Evolutionary conservation across 2,329 filamentous ascomycete genomes (phyloP), one percentile per base, ranked within the genome.

Genomic region (Diaporthe longicolla): DNA sequence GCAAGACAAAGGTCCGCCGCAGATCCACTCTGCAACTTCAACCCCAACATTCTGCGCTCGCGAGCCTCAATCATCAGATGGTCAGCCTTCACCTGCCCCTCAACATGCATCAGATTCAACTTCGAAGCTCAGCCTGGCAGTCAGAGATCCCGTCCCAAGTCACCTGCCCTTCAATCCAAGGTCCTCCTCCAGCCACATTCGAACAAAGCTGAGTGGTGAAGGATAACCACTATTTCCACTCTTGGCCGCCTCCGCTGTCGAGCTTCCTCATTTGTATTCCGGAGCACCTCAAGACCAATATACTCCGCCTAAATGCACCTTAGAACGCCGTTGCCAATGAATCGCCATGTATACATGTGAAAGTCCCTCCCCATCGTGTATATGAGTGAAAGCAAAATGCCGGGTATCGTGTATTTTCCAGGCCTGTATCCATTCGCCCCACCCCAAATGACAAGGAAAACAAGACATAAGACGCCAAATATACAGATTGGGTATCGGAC

Each of bases 371-470:
- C 68, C 37, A 35, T 72, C 57, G 45, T 70, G 48, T 75, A 61
- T 40, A 19, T 65, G 35, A 69, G 54, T 73, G 35, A 70, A 66
- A n/a, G 40, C 66, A 37, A 45, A 50, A 73, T 73, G 71, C 74
- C 71, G 71, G 74, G 74, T 75, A 75, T 73, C 74, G 74, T 75
- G 17, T 75, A 73, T 75, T 71, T 75, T 75, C 71, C 74, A 40
- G 71, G 57, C 70, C 63, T 35, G 54, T 73, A 11, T 70, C 63
- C 48, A 24, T 61, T 61, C 55, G 61, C 71, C 71, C 40, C 19
- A 6, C 19, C n/a, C 10, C 61, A n/a, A 3, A 21, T 6, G 3
- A 21, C n/a, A 63, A 26, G 11, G 15, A 24, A 55, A 40, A 52
- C n/a, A 58, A 17, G 15, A 19, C 15, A 4, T 35, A 69, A 55